Evolutionary conservation across 2,329 filamentous ascomycete species (phyloP), one percentile per base, ranked within the genome.

Genomic region (Monosporascus sp.): DNA sequence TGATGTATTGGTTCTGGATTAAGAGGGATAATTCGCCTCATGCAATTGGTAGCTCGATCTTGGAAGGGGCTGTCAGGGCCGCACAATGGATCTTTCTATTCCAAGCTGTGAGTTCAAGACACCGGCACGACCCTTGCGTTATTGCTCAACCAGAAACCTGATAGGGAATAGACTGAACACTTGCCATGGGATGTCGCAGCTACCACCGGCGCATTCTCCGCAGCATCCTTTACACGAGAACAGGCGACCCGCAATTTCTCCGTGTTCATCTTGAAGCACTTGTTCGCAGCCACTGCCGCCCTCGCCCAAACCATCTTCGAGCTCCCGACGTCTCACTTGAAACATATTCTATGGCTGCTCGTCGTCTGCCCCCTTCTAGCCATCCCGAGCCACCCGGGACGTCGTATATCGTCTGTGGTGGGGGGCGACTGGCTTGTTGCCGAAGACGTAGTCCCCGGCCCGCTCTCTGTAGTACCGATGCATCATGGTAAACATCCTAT

Each of bases 401-500:
- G 7, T 27, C 17, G 43, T 17, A n/a, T 46, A 5, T n/a, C 22
- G 43, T 31, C 43, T 17, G 22, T 46, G 22, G 24, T 46, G 6
- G 22, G 22, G 22, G 43, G 24, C 22, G 43, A 31, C 24, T 46
- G 43, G 43, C 20, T 14, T n/a, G 14, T 14, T 14, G 43, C 43
- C 9, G 5, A 46, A 27, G 43, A 27, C 24, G 24, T n/a, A 3
- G 22, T 27, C 24, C 14, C 24, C 24, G 5, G 43, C 24, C 43
- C 43, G 5, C 11, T 46, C n/a, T n/a, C 24, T 27, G 22, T 46
- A 25, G 18, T 46, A n/a, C 43, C 43, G 24, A 5, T 46, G 8
- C 31, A 48, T 14, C 22, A 41, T 0, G 20, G 50, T 2, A 45
- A 62, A 0, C 73, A 77, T 50, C 73, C 75, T 0, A 57, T 75